phyloP scores from a whole-genome alignment of 208 protist genomes.

The Trypanosoma melophagium region DNA sequence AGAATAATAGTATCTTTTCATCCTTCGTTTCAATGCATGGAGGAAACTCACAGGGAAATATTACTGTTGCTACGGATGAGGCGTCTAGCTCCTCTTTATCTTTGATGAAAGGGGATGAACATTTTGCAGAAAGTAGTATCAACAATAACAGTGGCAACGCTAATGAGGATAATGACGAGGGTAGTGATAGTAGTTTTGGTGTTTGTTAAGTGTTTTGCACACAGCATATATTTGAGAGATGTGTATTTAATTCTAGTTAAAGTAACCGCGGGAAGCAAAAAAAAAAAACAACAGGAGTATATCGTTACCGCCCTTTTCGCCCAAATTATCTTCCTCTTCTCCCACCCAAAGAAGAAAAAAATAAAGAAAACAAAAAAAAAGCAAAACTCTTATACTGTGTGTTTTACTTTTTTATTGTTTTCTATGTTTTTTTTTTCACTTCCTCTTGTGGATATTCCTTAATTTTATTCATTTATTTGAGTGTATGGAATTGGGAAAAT shows the following conservation, averaged over 20 bases:
- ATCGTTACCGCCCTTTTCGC: no score
- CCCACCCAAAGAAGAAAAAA: background rate
- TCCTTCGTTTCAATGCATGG: background rate
- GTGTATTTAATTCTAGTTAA: no score
- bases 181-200: slow-evolving; percentile 43
- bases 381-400: background rate
- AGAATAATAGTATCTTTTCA: slow-evolving; percentile 45
- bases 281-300: no score
- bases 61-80: no score
- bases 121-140: background rate
- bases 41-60: background rate
- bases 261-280: no score
- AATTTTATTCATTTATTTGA: background rate
- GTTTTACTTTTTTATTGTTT: background rate
- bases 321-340: no score
- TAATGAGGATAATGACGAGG: slow-evolving; percentile 27
- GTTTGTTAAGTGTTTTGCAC: slow-evolving; percentile 22
- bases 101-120: no score
- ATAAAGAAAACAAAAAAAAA: background rate
- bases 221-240: background rate
- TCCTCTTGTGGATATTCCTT: slow-evolving; percentile 8
- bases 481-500: background rate
- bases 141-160: background rate
- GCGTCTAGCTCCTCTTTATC: no score
- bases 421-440: slow-evolving; percentile 16